Evolutionary conservation across 495 filamentous ascomycete genomes (phyloP), one percentile per base, ranked within the genome.

Genomic region (Penicillium psychrofluorescens): DNA sequence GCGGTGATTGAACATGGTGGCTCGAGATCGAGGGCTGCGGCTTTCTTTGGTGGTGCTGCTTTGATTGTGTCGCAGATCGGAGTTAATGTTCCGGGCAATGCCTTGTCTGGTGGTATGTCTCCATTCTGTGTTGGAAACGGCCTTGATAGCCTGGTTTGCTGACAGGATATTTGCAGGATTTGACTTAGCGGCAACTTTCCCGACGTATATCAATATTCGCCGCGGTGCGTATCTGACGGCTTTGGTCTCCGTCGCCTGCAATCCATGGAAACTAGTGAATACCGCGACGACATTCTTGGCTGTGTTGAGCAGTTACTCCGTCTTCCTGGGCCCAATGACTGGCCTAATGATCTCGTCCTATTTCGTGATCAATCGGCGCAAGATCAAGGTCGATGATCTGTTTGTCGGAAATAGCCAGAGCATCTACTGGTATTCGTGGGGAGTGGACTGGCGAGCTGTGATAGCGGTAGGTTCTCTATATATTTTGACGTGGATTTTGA

Each of bases 221-320:
- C 64, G 73, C 10, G 72, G 72, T 7, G 61, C 59, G 10, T 70
- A 59, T 47, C 54, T 73, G 16, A 59, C 59, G 13, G 65, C 66
- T 35, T 43, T 74, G 27, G 55, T 74, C 30, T 68, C 67, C n/a
- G 51, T 74, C n/a, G 64, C 65, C 7, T 67, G 70, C 22, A 64
- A 68, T 35, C 75, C 75, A 1, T 78, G 74, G 75, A 67, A 76
- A 30, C 62, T 72, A 4, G 64, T 77, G 40, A 71, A 69, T 37
- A 64, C 57, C 14, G 72, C 71, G 6, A 61, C 61, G 6, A 75
- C 63, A 6, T 77, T 77, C 49, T 64, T 78, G 22, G 38, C 48
- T 6, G 70, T 78, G 2, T 51, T 78, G 7, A 68, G 62, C 38
- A 67, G 67, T 7, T 78, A 69, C 44, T 65, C 67, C 0, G 66